A percentile compares a stretch with the other conserved stretches of the same genome.
phyloP scores from a whole-genome alignment of 768 basidiomycete species.

The Guyanaporus albipodus region DNA sequence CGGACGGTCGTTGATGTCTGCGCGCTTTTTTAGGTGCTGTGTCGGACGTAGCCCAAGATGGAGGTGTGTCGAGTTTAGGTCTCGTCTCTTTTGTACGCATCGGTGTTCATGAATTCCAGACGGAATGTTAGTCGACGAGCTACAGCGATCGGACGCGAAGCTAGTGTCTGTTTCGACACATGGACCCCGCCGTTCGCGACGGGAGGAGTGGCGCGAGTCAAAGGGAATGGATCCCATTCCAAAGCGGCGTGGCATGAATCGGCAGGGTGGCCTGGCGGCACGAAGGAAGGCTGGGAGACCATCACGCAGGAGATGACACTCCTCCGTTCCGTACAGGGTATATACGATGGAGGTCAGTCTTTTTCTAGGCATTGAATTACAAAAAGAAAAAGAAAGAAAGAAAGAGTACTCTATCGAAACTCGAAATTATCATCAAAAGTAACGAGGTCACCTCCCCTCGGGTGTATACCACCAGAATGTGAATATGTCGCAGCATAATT shows the following conservation, averaged over 20 bases:
- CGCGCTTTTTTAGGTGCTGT: slow-evolving; percentile 15
- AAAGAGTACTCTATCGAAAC: slow-evolving; percentile 15
- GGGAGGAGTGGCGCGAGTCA: slow-evolving; percentile 78
- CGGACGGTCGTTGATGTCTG: slow-evolving; percentile 14
- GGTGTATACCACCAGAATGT: background rate
- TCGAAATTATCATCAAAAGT: background rate
- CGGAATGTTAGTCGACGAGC: slow-evolving; percentile 52
- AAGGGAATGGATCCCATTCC: slow-evolving; percentile 65
- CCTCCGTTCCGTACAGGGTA: too few species aligned
- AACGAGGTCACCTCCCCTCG: background rate
- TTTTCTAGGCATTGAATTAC: background rate
- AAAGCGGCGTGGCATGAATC: slow-evolving; percentile 54
- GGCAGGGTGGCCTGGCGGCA: slow-evolving; percentile 59
- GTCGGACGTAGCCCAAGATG: slow-evolving; percentile 6
- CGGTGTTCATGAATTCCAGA: slow-evolving; percentile 31
- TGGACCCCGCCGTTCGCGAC: slow-evolving; percentile 69
- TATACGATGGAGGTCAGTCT: too few species aligned
- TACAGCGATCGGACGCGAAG: slow-evolving; percentile 22
- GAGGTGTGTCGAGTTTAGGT: slow-evolving; percentile 18
- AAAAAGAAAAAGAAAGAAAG: too few species aligned
- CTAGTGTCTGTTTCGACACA: slow-evolving; percentile 66
- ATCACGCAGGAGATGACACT: slow-evolving; percentile 67
- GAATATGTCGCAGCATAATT: background rate
- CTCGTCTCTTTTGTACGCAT: background rate
- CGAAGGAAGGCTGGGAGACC: slow-evolving; percentile 67